phyloP scores from a whole-genome alignment of 2,329 filamentous ascomycete species.

The Phialophora tarda region DNA sequence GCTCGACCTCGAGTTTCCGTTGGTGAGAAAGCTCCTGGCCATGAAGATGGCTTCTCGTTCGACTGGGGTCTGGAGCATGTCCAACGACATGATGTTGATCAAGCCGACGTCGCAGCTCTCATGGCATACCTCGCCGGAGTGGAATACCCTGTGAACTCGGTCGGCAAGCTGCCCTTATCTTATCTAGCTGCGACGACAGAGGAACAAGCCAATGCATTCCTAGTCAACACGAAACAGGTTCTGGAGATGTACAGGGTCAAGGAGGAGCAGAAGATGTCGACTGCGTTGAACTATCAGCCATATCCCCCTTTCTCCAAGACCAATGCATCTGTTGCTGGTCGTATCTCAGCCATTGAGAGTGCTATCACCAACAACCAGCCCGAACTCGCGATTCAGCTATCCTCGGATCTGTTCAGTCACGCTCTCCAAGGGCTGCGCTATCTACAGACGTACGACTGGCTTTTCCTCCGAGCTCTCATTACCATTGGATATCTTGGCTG shows the following conservation, averaged over 20 bases:
- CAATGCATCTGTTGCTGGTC: constrained; percentile 67
- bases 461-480: constrained; percentile 87
- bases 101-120: constrained; percentile 91
- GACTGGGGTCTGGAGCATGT: constrained; percentile 86
- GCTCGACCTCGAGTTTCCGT: constrained; percentile 70
- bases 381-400: constrained; percentile 79
- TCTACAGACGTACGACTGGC: constrained; percentile 97
- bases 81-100: constrained; percentile 85
- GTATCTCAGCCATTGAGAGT: constrained; percentile 69
- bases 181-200: constrained; percentile 74
- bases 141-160: constrained; percentile 93
- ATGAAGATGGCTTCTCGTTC: constrained; percentile 83
- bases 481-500: constrained; percentile 92
- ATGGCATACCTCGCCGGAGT: constrained; percentile 92
- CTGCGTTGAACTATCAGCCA: constrained; percentile 76
- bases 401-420: constrained; percentile 75
- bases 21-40: constrained; percentile 70
- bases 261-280: constrained; percentile 78
- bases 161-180: constrained; percentile 85
- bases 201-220: constrained; percentile 81
- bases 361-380: constrained; percentile 70
- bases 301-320: constrained; percentile 72
- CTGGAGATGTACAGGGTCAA: constrained; percentile 97
- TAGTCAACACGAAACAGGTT: constrained; percentile 84
- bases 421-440: constrained; percentile 86